Evolutionary conservation across 2,329 filamentous ascomycete species (phyloP), one percentile per base, ranked within the genome.

Genomic region (Penicillium sp.): DNA sequence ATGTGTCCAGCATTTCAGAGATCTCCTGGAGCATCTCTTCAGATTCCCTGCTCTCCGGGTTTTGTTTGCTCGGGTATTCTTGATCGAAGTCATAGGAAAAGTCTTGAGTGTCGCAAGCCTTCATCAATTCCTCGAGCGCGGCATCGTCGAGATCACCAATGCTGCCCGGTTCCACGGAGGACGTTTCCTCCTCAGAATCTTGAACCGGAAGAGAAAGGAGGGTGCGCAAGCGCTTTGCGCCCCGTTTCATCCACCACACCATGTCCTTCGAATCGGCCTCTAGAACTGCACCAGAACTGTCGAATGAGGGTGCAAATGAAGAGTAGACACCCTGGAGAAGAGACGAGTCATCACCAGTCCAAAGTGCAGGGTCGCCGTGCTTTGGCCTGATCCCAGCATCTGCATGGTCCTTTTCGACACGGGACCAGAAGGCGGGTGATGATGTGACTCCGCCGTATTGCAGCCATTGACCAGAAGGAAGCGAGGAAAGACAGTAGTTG

Each of bases 1-100:
- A 70, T 8, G 82, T 85, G 55, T 85, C 79, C 38, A 87, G 69
- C 16, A 85, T 72, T 49, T 85, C 80, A 1, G 82, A 84, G 16
- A 86, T 78, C 45, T 85, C 79, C 34, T 72, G 64, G 42, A 87
- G 71, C 21, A 85, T 62, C 10, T 80, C 76, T 21, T 81, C 76
- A 21, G 77, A 67, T 33, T 77, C 76, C 57, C 77, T 74, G 21
- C 75, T 71, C 29, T 73, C 65, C 55, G 68, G 64, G 15, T 70
- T 70, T 26, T 76, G 66, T 39, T 71, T 65, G 24, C 43, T 50
- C 23, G 59, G 45, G 26, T 68, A 58, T 12, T 54, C 49, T 24
- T 60, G 53, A 34, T 55, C 49, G 26, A 63, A 44, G 29, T 64
- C 64, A 51, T 65, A 63, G 3, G 59, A 53, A 44, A 65, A 62